Evolutionary conservation across 1,284 basidiomycete genomes (phyloP).

Genomic region (Cutaneotrichosporon sp.): DNA sequence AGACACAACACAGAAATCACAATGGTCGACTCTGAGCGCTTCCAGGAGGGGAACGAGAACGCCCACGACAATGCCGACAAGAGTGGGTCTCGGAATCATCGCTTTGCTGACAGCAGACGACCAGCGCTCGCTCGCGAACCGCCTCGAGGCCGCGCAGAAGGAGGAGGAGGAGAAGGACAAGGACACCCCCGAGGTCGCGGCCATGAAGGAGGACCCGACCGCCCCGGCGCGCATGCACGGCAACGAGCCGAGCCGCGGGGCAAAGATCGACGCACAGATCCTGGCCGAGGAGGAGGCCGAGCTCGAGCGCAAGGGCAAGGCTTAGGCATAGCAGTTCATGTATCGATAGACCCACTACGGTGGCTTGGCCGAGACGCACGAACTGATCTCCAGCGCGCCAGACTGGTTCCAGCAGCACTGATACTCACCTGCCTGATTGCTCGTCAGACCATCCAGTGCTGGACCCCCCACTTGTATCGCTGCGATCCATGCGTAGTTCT

Average conservation of each 20-base stretch:
- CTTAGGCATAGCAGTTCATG: slow-evolving; percentile 1
- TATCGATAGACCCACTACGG: not conserved
- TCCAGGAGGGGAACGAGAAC: slow-evolving; percentile 8
- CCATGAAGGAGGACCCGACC: slow-evolving; percentile 21
- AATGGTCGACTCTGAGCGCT: not conserved
- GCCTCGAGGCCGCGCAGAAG: slow-evolving; percentile 9
- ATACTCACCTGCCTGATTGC: no score
- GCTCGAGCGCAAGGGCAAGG: slow-evolving; percentile 22
- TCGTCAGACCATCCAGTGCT: no score
- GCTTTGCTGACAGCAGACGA: slow-evolving; percentile 10
- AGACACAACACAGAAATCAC: not conserved
- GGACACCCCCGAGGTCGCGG: slow-evolving; percentile 16
- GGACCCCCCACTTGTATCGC: no score
- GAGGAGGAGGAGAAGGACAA: slow-evolving; percentile 10
- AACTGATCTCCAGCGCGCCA: no score
- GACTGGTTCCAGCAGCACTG: no score
- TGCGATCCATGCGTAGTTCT: no score
- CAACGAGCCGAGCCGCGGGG: slow-evolving; percentile 22
- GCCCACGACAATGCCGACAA: slow-evolving; percentile 9
- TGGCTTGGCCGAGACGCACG: no score
- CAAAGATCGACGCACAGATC: slow-evolving; percentile 22
- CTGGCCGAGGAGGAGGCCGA: slow-evolving; percentile 18
- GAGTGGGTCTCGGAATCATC: slow-evolving; percentile 8
- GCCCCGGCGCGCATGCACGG: slow-evolving; percentile 18
- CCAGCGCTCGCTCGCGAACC: slow-evolving; percentile 12